These are phyloP conservation scores for Pleurostoma richardsiae DNA, from an alignment of 2,329 filamentous ascomycete species.

Conservation along the genomic window DNA sequence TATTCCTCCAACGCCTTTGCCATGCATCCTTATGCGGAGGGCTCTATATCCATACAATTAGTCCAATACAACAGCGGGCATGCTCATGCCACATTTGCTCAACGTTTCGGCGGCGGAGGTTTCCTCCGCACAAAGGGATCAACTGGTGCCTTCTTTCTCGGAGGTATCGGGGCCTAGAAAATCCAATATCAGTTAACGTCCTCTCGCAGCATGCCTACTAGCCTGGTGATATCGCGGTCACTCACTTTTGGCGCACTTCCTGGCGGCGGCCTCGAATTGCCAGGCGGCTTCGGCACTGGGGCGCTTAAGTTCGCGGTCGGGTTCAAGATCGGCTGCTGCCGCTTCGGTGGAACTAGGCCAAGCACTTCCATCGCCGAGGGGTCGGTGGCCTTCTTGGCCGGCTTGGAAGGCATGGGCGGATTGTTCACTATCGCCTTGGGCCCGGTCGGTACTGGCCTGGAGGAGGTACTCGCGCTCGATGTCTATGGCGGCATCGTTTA, in stretches of 20 bases:
- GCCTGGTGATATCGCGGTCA: neutral
- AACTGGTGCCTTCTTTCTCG: conserved; percentile 31
- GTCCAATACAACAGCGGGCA: neutral
- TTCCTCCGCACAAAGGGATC: conserved; percentile 40
- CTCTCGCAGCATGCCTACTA: neutral
- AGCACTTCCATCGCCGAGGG: conserved; percentile 49
- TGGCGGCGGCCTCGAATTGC: neutral
- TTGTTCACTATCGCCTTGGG: conserved; percentile 7
- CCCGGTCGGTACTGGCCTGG: conserved; percentile 1
- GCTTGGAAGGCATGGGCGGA: conserved; percentile 6
- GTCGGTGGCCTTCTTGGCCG: conserved; percentile 27
- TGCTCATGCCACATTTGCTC: neutral
- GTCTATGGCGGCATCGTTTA: neutral
- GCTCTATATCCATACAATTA: neutral
- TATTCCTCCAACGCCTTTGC: neutral
- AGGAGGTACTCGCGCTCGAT: neutral
- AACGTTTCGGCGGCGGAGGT: conserved; percentile 17
- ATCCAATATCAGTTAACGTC: neutral
- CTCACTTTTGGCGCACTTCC: conserved; percentile 1
- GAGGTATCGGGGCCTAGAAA: conserved; percentile 11
- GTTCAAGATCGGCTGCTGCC: conserved; percentile 24
- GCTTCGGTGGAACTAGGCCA: conserved; percentile 39
- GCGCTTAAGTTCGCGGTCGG: neutral
- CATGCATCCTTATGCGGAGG: neutral
- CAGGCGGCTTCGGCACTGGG: neutral